Conservation (phyloP, 192 early-diverging fungal species). For the Coemansia sp. region DNA sequence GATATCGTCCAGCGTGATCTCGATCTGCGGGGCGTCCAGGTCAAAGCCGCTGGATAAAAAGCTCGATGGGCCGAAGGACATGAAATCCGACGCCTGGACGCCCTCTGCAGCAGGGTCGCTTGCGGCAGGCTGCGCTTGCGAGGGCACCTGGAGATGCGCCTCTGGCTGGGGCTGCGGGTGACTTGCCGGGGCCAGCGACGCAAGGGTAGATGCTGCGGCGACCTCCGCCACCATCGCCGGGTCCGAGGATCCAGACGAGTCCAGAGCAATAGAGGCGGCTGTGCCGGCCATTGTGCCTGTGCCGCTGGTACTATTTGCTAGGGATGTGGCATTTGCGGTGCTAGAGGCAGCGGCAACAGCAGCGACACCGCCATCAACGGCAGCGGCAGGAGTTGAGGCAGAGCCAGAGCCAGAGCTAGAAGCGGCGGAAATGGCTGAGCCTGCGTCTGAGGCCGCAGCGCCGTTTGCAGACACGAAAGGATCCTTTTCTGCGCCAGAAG, state of each 20-base stretch:
- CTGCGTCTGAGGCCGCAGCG: not conserved
- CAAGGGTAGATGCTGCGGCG: not conserved
- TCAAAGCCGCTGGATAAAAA: constrained; percentile 52
- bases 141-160: too few species aligned
- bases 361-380: not conserved
- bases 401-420: too few species aligned
- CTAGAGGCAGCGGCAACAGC: not conserved
- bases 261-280: not conserved
- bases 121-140: too few species aligned
- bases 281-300: too few species aligned
- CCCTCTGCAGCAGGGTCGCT: too few species aligned
- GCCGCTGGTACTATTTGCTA: too few species aligned
- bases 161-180: too few species aligned
- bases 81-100: constrained; percentile 49
- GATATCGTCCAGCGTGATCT: constrained; percentile 54
- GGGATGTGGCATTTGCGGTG: too few species aligned
- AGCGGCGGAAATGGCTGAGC: not conserved
- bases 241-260: not conserved
- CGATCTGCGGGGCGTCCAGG: constrained; percentile 53
- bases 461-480: too few species aligned
- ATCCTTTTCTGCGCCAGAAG: too few species aligned
- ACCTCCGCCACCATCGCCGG: constrained; percentile 4
- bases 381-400: not conserved
- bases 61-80: constrained; percentile 53
- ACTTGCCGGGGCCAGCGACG: constrained; percentile 7